These are phyloP conservation scores for Heliamphora exappendiculata DNA, from an alignment of 148 eudicot species.

Conservation along the genomic window DNA sequence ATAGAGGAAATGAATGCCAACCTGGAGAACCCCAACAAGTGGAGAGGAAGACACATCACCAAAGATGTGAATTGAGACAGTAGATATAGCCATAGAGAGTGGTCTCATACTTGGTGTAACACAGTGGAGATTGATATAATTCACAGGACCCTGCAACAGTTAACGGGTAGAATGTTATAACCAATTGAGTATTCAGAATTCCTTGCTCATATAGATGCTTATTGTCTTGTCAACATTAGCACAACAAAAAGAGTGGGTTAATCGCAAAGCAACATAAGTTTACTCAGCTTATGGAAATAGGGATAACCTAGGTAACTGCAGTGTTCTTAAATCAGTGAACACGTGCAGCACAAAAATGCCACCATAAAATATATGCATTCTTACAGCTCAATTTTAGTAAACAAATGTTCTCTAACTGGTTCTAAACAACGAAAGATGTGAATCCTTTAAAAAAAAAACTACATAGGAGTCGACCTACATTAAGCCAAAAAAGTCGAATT, in stretches of 20 bases:
- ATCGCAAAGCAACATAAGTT: neutral
- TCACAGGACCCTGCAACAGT: constrained; percentile 82
- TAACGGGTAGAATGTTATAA: constrained; percentile 3
- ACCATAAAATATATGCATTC: neutral
- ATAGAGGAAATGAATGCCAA: constrained; percentile 14
- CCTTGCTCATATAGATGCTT: neutral
- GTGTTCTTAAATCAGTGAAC: neutral
- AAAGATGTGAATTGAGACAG: constrained; percentile 79
- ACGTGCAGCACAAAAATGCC: too few species aligned
- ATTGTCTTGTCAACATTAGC: neutral
- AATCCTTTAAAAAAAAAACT: neutral
- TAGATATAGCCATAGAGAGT: constrained; percentile 91
- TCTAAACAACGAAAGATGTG: neutral
- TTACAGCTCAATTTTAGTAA: too few species aligned
- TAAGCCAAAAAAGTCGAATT: too few species aligned
- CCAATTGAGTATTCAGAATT: neutral
- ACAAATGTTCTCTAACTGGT: neutral
- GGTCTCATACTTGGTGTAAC: constrained; percentile 85
- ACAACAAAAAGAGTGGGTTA: neutral
- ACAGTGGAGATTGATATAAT: constrained; percentile 75
- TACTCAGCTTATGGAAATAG: neutral
- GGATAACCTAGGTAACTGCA: neutral
- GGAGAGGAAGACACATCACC: constrained; percentile 98
- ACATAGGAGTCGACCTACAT: neutral
- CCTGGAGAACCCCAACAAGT: constrained; percentile 95